Percentiles rank a stretch among this genome's conserved stretches.
Conservation (phyloP, 768 basidiomycete genomes). For the Rhodosporidiobolus odoratus region DNA sequence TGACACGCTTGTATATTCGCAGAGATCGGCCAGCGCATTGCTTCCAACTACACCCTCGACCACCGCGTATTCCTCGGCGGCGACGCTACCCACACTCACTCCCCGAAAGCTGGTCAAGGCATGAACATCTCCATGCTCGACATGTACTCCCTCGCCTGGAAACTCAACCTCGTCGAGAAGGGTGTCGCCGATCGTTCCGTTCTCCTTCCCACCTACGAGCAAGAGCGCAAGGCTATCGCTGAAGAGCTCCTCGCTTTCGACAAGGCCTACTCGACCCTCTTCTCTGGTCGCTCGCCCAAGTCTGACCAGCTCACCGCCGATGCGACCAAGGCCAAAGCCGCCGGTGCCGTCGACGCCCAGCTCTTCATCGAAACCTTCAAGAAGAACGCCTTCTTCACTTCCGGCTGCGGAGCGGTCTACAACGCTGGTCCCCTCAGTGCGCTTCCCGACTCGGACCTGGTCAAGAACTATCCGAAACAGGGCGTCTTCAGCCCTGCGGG, state of each 20-base stretch:
- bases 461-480: slow-evolving; percentile 35
- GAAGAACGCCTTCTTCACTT: slow-evolving; percentile 43
- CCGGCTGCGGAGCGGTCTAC: slow-evolving; percentile 43
- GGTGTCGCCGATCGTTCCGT: slow-evolving; percentile 36
- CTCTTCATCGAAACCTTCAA: slow-evolving; percentile 43
- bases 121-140: slow-evolving; percentile 44
- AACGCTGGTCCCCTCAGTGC: slow-evolving; percentile 40
- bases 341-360: slow-evolving; percentile 41
- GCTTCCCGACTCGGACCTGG: slow-evolving; percentile 37
- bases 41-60: slow-evolving; percentile 42
- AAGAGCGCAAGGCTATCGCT: slow-evolving; percentile 41
- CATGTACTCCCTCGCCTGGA: slow-evolving; percentile 42
- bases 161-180: slow-evolving; percentile 45
- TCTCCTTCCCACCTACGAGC: slow-evolving; percentile 42
- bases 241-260: slow-evolving; percentile 43
- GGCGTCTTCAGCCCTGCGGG: slow-evolving; percentile 42
- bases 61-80: slow-evolving; percentile 43
- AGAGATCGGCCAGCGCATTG: slow-evolving; percentile 44
- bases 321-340: slow-evolving; percentile 29
- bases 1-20: background rate
- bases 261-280: slow-evolving; percentile 41
- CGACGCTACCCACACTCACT: slow-evolving; percentile 43
- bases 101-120: slow-evolving; percentile 43
- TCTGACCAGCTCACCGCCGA: slow-evolving; percentile 36
- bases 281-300: slow-evolving; percentile 39